phyloP scores from a whole-genome alignment of 495 filamentous ascomycete species.

The Platismatia glauca region DNA sequence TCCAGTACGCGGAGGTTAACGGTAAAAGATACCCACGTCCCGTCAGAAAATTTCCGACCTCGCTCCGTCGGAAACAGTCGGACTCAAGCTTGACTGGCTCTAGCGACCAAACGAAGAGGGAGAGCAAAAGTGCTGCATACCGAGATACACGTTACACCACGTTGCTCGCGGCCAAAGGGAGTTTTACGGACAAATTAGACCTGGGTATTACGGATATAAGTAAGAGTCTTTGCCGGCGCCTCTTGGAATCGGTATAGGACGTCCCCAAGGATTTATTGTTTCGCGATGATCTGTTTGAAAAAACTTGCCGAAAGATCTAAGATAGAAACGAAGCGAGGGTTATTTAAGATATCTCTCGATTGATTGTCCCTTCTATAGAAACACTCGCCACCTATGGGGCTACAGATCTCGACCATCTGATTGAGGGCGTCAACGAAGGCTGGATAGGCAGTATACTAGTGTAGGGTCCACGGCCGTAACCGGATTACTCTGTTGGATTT shows the following conservation, averaged over 20 bases:
- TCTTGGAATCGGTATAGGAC: conserved; percentile 23
- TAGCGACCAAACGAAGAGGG: background rate
- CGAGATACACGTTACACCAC: conserved; percentile 26
- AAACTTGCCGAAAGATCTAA: background rate
- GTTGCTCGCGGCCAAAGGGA: conserved; percentile 31
- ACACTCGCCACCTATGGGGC: conserved; percentile 22
- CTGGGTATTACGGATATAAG: conserved; percentile 28
- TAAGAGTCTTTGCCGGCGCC: conserved; percentile 1
- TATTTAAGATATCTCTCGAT: conserved; percentile 30
- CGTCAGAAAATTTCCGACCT: background rate
- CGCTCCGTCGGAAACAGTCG: conserved; percentile 2
- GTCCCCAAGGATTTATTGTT: background rate
- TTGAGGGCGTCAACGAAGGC: conserved; percentile 37
- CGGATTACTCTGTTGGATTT: conserved; percentile 39
- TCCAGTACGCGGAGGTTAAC: background rate
- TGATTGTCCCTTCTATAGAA: conserved; percentile 34
- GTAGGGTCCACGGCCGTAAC: conserved; percentile 31
- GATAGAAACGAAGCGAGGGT: conserved; percentile 32
- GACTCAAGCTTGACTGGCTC: background rate
- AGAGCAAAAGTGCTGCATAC: conserved; percentile 34
- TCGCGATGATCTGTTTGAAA: background rate
- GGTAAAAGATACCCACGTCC: background rate
- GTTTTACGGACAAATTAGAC: conserved; percentile 13
- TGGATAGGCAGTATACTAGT: conserved; percentile 34
- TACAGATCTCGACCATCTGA: conserved; percentile 27